Evolutionary conservation across 2,329 filamentous ascomycete species (phyloP).

Genomic region (Sporothrix euskadiensis): DNA sequence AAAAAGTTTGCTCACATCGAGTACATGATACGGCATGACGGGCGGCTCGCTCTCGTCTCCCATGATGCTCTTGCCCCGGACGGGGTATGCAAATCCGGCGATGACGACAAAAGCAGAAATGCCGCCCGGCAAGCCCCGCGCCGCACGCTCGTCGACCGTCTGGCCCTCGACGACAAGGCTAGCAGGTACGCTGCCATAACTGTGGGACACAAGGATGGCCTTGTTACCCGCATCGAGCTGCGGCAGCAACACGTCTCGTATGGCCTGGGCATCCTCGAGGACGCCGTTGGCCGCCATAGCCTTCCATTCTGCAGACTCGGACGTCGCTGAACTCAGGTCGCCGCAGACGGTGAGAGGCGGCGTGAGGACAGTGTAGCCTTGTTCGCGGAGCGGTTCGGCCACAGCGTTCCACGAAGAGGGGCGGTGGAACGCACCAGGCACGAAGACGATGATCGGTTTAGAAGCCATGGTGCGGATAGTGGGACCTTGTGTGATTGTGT

Average conservation of each 20-base stretch:
- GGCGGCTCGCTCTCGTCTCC: conserved; percentile 12
- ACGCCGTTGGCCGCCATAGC: not conserved
- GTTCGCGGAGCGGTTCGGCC: not conserved
- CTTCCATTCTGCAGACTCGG: conserved; percentile 6
- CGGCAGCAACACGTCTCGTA: not conserved
- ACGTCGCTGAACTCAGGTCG: not conserved
- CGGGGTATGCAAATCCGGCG: conserved; percentile 2
- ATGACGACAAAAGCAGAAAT: conserved; percentile 1
- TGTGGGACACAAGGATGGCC: not conserved
- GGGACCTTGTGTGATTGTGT: not conserved
- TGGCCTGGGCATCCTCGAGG: not conserved
- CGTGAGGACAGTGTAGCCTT: not conserved
- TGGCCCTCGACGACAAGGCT: not conserved
- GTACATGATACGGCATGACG: not conserved
- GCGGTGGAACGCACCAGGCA: conserved; percentile 5
- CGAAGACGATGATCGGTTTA: conserved; percentile 1
- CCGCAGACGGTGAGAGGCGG: conserved; percentile 8
- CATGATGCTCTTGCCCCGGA: not conserved
- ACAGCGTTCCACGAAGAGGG: conserved; percentile 11
- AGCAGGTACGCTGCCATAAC: not conserved
- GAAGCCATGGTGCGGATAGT: not conserved
- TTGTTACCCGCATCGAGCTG: not conserved
- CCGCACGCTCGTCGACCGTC: not conserved
- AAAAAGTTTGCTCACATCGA: not conserved
- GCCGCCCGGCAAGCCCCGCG: not conserved